These are phyloP conservation scores for Epichloe glyceriae DNA, from an alignment of 2,329 filamentous ascomycete genomes.

Conservation along the genomic window DNA sequence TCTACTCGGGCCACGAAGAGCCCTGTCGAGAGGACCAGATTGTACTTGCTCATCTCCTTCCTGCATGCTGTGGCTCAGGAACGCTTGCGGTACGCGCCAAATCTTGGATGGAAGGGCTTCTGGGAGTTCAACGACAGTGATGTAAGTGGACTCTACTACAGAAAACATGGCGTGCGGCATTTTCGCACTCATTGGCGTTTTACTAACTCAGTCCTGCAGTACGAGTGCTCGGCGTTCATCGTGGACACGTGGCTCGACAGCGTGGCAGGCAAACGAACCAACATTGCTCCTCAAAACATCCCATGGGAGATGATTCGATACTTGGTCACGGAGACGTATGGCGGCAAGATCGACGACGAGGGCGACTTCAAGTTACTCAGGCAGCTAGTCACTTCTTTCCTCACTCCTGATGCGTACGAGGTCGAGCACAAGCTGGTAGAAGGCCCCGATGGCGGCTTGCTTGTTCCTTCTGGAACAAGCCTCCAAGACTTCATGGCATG, in stretches of 20 bases:
- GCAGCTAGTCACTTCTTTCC: constrained; percentile 59
- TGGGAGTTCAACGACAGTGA: constrained; percentile 99
- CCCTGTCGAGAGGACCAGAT: constrained; percentile 77
- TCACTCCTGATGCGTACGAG: constrained; percentile 84
- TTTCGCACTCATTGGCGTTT: constrained; percentile 6
- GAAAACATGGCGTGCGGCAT: neutral
- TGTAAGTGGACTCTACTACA: constrained; percentile 43
- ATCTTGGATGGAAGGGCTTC: constrained; percentile 92
- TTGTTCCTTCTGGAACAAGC: constrained; percentile 67
- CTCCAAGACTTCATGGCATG: constrained; percentile 80
- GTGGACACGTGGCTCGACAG: constrained; percentile 89
- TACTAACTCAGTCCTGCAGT: constrained; percentile 37
- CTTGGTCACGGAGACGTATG: constrained; percentile 87
- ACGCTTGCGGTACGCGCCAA: constrained; percentile 83
- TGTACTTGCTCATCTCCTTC: constrained; percentile 89
- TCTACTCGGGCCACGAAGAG: constrained; percentile 63
- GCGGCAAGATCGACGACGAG: constrained; percentile 91
- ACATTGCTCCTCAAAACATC: constrained; percentile 84
- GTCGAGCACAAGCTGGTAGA: constrained; percentile 82
- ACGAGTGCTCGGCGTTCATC: constrained; percentile 93
- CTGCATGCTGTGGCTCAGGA: constrained; percentile 94
- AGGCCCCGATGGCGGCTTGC: constrained; percentile 47
- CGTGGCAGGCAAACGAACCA: constrained; percentile 72
- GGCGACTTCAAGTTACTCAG: constrained; percentile 66
- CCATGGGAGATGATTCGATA: constrained; percentile 94